Base-by-base conservation (phyloP, 1,284 basidiomycete genomes). In the Ustilago shanxiensis region DNA sequence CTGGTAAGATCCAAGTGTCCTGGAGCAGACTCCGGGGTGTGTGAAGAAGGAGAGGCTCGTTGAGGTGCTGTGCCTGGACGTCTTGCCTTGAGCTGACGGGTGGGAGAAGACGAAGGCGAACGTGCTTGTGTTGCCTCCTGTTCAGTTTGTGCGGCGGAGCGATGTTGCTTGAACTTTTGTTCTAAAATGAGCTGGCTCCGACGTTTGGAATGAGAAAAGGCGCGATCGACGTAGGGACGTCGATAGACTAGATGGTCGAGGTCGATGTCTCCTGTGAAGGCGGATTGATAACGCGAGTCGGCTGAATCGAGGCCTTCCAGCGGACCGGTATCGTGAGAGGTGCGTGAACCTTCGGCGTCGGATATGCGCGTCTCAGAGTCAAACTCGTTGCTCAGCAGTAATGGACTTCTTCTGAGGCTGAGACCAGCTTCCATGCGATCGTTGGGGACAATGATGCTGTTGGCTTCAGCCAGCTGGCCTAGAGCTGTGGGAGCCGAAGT, bases 101-200 rank as follows among this genome's bases (percentile, higher is more conserved):
- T 39, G 29, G 49, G 47, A 14, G 47, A 49, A n/a, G 47, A 52
- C 0, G 37, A 35, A 39, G 16, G 10, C 14, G 39, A 37, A 18
- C 47, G 4, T 13, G 37, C 11, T 8, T 37, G 47, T 18, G 37
- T 5, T 16, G 16, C 16, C 1, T 65, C 57, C 0, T 14, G 28
- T 18, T 60, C 61, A 31, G 13, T 24, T 24, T 51, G n/a, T 18
- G 60, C 37, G 16, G 47, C 35, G 7, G 66, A 66, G 50, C 72
- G 72, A n/a, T 66, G 72, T 47, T 65, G 64, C 8, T 60, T 35
- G 31, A 57, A 58, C 50, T 77, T 77, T 58, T 77, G 70, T 39
- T 77, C 74, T 16, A 72, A 65, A 45, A 77, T 73, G 55, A 77
- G 74, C 74, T 77, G 74, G 24, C 66, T 73, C 24, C 74, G 58